phyloP scores from a whole-genome alignment of 345 rosid genomes.

The Brassica nigra region DNA sequence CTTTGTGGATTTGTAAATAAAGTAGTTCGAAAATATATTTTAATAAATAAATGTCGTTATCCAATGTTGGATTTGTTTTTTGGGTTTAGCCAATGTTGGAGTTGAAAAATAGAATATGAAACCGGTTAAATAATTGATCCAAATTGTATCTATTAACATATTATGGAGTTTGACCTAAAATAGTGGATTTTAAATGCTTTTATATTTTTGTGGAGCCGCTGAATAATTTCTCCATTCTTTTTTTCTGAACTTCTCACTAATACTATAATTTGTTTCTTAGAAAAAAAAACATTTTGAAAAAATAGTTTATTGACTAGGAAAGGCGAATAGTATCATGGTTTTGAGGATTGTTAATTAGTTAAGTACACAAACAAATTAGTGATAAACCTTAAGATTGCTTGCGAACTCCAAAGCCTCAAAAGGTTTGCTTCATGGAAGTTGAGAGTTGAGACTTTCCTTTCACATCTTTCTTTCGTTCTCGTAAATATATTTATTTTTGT shows the following conservation, averaged over 20 bases:
- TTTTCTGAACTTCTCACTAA: neutral
- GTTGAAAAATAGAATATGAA: neutral
- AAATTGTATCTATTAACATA: neutral
- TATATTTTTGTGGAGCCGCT: neutral
- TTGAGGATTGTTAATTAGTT: neutral
- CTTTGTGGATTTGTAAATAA: neutral
- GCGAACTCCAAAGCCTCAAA: neutral
- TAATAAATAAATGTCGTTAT: neutral
- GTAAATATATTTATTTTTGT: neutral
- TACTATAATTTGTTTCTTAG: neutral
- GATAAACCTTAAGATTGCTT: conserved; percentile 1
- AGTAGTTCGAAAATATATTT: neutral
- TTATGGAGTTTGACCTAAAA: neutral
- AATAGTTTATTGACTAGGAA: neutral
- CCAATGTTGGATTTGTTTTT: neutral
- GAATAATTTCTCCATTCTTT: neutral
- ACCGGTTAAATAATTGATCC: neutral
- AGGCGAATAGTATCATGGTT: neutral
- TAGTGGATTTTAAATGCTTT: neutral
- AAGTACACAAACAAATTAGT: neutral
- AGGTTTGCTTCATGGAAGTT: conserved; percentile 11
- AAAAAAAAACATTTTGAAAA: no score
- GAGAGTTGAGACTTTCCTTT: conserved; percentile 4
- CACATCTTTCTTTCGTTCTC: conserved; percentile 11
- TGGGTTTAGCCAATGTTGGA: neutral